Evolutionary conservation across 2,329 filamentous ascomycete species (phyloP).

Genomic region (Aspergillus nomiae): DNA sequence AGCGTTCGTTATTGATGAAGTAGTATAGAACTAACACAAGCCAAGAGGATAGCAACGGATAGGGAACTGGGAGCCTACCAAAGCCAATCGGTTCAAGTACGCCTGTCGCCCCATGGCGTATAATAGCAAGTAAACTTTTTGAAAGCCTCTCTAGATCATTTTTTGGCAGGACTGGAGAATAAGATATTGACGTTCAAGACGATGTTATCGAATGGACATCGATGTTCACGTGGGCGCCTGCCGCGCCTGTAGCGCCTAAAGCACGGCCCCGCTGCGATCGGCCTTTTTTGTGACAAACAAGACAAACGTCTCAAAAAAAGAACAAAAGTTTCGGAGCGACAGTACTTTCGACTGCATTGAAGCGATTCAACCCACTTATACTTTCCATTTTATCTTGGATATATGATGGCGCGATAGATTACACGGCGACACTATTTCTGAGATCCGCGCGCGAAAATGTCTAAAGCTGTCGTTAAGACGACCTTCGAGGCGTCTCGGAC

Average conservation of each 20-base stretch:
- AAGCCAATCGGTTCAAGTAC: conserved; percentile 47
- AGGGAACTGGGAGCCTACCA: conserved; percentile 40
- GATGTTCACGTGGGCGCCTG: conserved; percentile 20
- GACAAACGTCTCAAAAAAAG: conserved; percentile 40
- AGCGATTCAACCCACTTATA: conserved; percentile 6
- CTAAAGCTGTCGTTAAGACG: conserved; percentile 68
- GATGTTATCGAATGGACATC: conserved; percentile 1
- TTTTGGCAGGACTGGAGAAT: neutral
- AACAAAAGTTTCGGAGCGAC: conserved; percentile 33
- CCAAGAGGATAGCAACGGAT: conserved; percentile 5
- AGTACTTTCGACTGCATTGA: conserved; percentile 9
- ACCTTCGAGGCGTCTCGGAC: conserved; percentile 84
- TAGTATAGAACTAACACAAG: neutral
- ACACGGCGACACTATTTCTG: neutral
- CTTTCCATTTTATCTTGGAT: conserved; percentile 17
- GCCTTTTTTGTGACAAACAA: conserved; percentile 25
- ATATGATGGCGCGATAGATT: conserved; percentile 25
- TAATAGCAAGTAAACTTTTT: neutral
- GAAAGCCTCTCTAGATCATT: neutral
- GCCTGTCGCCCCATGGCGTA: conserved; percentile 46
- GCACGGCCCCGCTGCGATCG: conserved; percentile 37
- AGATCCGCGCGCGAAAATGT: conserved; percentile 34
- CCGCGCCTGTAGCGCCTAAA: conserved; percentile 22
- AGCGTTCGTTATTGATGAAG: neutral
- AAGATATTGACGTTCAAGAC: neutral